phyloP scores from a whole-genome alignment of 345 rosid species.

The Arabis hirsuta region DNA sequence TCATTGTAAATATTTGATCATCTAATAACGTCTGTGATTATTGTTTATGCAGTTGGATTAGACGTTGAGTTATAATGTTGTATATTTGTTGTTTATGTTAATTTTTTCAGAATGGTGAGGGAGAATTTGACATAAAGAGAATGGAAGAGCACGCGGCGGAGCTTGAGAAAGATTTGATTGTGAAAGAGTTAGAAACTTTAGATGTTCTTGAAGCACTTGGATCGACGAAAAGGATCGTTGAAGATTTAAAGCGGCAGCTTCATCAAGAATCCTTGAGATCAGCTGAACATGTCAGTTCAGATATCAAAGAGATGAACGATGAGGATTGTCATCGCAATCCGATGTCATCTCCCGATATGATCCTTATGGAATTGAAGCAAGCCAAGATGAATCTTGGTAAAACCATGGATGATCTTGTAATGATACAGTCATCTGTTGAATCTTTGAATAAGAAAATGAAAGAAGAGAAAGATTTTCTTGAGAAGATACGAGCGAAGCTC shows the following conservation, averaged over 20 bases:
- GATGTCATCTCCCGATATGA: constrained; percentile 68
- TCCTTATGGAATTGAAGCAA: constrained; percentile 83
- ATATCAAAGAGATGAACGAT: constrained; percentile 65
- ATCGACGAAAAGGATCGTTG: constrained; percentile 79
- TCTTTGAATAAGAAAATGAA: constrained; percentile 77
- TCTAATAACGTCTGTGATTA: no score
- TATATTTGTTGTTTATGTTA: not conserved
- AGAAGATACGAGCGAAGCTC: constrained; percentile 66
- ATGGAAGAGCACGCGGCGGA: constrained; percentile 89
- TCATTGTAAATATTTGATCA: no score
- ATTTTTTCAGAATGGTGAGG: constrained; percentile 50
- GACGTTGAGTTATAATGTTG: not conserved
- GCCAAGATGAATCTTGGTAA: constrained; percentile 85
- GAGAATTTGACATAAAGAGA: constrained; percentile 80
- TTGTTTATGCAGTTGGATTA: not conserved
- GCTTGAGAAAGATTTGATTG: constrained; percentile 87
- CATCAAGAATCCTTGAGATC: constrained; percentile 81
- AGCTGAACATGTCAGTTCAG: constrained; percentile 46
- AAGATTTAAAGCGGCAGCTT: constrained; percentile 84
- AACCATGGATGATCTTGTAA: constrained; percentile 80
- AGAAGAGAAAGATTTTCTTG: constrained; percentile 72
- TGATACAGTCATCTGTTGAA: constrained; percentile 81
- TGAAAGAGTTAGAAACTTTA: constrained; percentile 89
- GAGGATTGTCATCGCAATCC: constrained; percentile 52
- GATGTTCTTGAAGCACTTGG: constrained; percentile 95